phyloP scores from a whole-genome alignment of 164 flowering plant genomes.

The Malania oleifera region DNA sequence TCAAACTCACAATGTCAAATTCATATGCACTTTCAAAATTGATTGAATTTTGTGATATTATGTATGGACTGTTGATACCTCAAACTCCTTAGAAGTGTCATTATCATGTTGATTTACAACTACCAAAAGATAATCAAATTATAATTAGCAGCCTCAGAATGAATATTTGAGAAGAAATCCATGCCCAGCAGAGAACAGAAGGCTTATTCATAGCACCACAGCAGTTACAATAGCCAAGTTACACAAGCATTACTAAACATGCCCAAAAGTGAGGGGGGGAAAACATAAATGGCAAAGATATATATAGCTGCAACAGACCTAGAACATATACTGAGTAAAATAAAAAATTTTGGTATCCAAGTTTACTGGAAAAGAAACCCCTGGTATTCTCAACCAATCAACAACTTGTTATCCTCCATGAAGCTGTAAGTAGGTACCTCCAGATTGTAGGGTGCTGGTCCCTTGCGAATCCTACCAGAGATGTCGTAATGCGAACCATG shows the following conservation, averaged over 20 bases:
- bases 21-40: too few relatives aligned
- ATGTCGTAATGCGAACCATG: slow-evolving; percentile 10
- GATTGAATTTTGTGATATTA: too few relatives aligned
- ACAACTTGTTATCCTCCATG: slow-evolving; percentile 2
- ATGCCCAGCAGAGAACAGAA: not conserved
- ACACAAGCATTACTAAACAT: not conserved
- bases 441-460: slow-evolving; percentile 10
- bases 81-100: too few relatives aligned
- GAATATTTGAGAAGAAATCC: not conserved
- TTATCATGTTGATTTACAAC: too few relatives aligned
- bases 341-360: not conserved
- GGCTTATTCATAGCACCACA: not conserved
- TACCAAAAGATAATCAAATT: too few relatives aligned
- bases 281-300: not conserved
- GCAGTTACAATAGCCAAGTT: not conserved
- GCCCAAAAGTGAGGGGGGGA: not conserved
- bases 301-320: not conserved
- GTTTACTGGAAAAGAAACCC: not conserved
- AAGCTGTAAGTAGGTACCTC: slow-evolving; percentile 7
- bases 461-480: slow-evolving; percentile 7
- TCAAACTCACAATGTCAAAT: too few relatives aligned
- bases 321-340: not conserved
- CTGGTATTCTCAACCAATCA: slow-evolving; percentile 3
- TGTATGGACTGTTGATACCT: too few relatives aligned
- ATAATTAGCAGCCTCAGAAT: not conserved